Percentiles rank a stretch among this genome's conserved stretches.
Conservation (phyloP, 345 rosid species). For the Citrus mangshanensis region DNA sequence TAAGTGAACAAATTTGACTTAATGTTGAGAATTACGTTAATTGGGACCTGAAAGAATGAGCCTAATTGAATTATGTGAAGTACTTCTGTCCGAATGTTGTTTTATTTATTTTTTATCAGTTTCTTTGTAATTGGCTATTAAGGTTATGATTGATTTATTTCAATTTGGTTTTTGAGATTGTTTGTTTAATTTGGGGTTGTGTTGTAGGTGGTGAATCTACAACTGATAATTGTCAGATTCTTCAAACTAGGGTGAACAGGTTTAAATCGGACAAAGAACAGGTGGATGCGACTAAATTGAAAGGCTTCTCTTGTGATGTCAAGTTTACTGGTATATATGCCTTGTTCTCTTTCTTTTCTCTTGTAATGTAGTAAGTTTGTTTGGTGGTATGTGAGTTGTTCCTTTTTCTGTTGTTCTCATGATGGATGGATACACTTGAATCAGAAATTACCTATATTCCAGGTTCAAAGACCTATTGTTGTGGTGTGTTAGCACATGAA, state of each 20-base stretch:
- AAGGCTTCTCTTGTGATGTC: conserved; percentile 73
- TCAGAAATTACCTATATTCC: background rate
- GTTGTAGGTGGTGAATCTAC: conserved; percentile 79
- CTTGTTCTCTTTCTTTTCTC: background rate
- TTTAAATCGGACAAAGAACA: conserved; percentile 60
- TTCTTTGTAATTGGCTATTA: background rate
- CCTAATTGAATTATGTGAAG: background rate
- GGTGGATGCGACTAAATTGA: conserved; percentile 47
- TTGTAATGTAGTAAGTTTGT: background rate
- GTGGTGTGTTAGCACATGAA: background rate
- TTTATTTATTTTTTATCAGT: background rate
- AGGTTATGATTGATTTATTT: background rate
- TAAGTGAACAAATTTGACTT: background rate
- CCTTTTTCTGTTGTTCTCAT: background rate
- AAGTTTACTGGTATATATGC: conserved; percentile 53
- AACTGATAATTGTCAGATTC: conserved; percentile 80
- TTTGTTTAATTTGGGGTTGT: conserved; percentile 2
- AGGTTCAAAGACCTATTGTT: background rate
- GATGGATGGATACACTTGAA: background rate
- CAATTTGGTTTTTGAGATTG: background rate
- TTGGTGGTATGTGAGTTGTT: background rate
- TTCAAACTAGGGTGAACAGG: conserved; percentile 84
- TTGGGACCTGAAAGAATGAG: background rate
- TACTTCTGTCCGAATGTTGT: background rate
- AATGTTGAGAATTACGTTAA: background rate